A percentile compares a stretch with the other conserved stretches of the same genome.
Conservation (phyloP, 2,329 filamentous ascomycete species). For the Epichloe elymi region DNA sequence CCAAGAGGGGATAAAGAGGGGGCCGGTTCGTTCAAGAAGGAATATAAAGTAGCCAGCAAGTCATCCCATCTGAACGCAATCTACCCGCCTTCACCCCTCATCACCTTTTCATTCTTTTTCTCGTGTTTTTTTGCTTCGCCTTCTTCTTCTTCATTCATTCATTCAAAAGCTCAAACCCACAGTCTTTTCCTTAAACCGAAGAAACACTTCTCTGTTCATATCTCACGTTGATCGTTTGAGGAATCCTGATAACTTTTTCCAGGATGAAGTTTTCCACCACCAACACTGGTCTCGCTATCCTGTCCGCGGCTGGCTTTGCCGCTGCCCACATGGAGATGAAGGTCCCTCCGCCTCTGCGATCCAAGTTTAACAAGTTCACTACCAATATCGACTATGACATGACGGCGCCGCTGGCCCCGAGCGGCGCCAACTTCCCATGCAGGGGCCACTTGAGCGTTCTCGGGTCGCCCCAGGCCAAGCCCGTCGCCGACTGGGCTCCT, state of each 20-base stretch:
- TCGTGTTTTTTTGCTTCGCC: neutral
- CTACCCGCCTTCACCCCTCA: neutral
- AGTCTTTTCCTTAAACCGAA: neutral
- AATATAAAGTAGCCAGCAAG: neutral
- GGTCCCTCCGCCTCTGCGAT: constrained; percentile 37
- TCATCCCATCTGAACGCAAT: neutral
- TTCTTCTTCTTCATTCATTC: too few relatives aligned
- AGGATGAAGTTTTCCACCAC: constrained; percentile 27
- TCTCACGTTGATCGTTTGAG: neutral
- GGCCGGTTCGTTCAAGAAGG: neutral
- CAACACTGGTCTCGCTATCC: constrained; percentile 23
- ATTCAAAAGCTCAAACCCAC: neutral
- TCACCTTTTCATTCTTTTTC: neutral
- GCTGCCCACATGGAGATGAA: constrained; percentile 45
- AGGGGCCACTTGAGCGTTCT: constrained; percentile 47
- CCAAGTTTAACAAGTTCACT: constrained; percentile 37
- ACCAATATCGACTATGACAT: constrained; percentile 55
- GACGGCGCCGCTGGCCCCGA: constrained; percentile 48
- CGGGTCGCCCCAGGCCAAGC: constrained; percentile 33
- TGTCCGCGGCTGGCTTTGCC: constrained; percentile 29
- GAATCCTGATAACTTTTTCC: neutral
- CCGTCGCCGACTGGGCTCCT: constrained; percentile 47
- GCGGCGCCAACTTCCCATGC: constrained; percentile 61
- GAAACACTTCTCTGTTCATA: neutral
- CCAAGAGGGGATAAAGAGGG: neutral